Evolutionary conservation across 192 early-diverging fungal genomes (phyloP).

Genomic region (Backusella liffmaniae): DNA sequence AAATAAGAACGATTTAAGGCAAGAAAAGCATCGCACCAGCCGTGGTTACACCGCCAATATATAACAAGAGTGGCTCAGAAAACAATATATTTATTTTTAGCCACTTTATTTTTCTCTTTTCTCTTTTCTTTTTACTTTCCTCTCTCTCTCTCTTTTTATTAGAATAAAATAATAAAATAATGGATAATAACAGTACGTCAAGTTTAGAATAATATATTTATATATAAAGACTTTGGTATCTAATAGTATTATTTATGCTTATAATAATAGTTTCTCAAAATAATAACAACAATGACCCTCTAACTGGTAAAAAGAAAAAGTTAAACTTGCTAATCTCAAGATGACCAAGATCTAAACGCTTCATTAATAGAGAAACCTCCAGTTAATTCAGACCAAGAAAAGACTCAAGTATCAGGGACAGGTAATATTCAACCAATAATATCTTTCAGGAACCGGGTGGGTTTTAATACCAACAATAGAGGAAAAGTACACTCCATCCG

Average conservation of each 20-base stretch:
- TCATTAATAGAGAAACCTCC: neutral
- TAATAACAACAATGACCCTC: neutral
- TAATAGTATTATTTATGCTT: neutral
- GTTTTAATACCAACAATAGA: neutral
- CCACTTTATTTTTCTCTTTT: neutral
- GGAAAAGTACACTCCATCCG: neutral
- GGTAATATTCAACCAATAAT: neutral
- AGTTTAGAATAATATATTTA: neutral
- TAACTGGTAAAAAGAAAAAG: neutral
- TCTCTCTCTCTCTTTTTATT: neutral
- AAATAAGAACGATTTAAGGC: neutral
- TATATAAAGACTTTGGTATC: neutral
- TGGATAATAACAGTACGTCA: neutral
- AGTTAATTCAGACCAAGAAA: neutral
- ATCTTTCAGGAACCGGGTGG: neutral
- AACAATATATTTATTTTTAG: neutral
- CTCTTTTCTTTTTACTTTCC: neutral
- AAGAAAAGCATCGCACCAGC: neutral
- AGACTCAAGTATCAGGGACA: neutral
- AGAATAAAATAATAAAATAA: neutral
- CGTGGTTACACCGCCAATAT: neutral
- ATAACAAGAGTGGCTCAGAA: constrained; percentile 3
- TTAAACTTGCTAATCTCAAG: neutral
- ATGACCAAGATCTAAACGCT: neutral
- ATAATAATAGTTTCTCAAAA: neutral